phyloP scores from a whole-genome alignment of 305 asterid species.

The Rubia occidens region DNA sequence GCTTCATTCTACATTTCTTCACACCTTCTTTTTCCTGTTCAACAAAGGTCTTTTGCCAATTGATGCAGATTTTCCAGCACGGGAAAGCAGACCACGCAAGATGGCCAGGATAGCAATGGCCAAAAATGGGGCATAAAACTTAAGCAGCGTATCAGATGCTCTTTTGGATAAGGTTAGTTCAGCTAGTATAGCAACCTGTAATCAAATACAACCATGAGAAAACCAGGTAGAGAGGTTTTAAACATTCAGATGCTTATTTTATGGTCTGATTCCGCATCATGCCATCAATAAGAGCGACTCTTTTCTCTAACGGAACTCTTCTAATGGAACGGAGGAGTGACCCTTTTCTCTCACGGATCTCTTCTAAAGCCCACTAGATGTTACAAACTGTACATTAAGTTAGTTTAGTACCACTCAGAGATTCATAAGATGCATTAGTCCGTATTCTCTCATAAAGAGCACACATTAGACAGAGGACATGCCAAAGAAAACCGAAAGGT shows the following conservation, averaged over 20 bases:
- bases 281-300: background rate
- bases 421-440: background rate
- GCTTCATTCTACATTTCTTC: constrained; percentile 10
- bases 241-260: too few relatives aligned
- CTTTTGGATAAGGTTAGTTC: constrained; percentile 51
- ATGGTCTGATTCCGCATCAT: background rate
- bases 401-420: background rate
- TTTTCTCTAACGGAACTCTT: background rate
- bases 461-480: background rate
- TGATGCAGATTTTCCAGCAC: constrained; percentile 31
- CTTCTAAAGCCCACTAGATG: background rate
- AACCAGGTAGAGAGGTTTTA: background rate
- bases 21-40: constrained; percentile 58
- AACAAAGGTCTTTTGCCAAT: constrained; percentile 33
- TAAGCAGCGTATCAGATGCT: constrained; percentile 55
- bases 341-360: background rate
- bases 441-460: background rate
- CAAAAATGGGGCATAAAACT: constrained; percentile 54
- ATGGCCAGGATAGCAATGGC: constrained; percentile 53
- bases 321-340: background rate
- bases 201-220: constrained; percentile 13
- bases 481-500: background rate
- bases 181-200: constrained; percentile 60
- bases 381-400: background rate
- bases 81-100: constrained; percentile 51